These are phyloP conservation scores for Zygoascus hellenicus DNA, from an alignment of 1,139 yeast genomes.

Conservation along the genomic window DNA sequence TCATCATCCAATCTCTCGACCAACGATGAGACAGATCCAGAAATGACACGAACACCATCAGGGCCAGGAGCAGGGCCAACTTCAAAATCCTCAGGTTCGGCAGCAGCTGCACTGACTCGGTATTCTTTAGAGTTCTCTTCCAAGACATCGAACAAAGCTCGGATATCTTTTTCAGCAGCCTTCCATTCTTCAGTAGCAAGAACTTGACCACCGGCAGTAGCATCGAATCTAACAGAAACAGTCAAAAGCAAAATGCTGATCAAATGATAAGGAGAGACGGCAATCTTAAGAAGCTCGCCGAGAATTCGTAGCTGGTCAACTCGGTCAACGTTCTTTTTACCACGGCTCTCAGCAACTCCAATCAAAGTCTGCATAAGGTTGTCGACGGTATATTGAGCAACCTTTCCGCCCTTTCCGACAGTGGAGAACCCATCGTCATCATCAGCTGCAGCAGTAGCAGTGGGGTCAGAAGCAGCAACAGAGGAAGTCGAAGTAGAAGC, in stretches of 20 bases:
- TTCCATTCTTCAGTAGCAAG: slow-evolving; percentile 87
- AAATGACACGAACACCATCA: slow-evolving; percentile 67
- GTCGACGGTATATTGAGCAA: slow-evolving; percentile 35
- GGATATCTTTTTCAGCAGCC: slow-evolving; percentile 57
- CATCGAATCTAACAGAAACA: slow-evolving; percentile 82
- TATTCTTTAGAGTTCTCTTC: slow-evolving; percentile 55
- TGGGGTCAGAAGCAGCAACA: slow-evolving; percentile 9
- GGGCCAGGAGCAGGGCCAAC: slow-evolving; percentile 57
- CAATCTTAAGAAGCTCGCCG: slow-evolving; percentile 54
- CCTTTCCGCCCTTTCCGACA: slow-evolving; percentile 39
- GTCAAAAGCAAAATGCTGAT: slow-evolving; percentile 76
- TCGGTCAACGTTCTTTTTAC: slow-evolving; percentile 89
- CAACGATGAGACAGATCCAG: slow-evolving; percentile 80
- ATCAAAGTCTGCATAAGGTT: slow-evolving; percentile 69
- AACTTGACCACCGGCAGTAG: slow-evolving; percentile 53
- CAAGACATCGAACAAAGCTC: slow-evolving; percentile 57
- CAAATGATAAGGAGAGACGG: slow-evolving; percentile 57
- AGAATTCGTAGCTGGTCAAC: slow-evolving; percentile 68
- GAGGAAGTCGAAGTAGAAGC: slow-evolving; percentile 16
- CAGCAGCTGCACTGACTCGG: slow-evolving; percentile 73
- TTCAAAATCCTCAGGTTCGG: slow-evolving; percentile 73
- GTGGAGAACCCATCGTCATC: slow-evolving; percentile 38
- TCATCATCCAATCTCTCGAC: slow-evolving; percentile 96
- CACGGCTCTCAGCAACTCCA: slow-evolving; percentile 80
- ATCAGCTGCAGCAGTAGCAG: slow-evolving; percentile 19